These are phyloP conservation scores for Didymella pomorum DNA, from an alignment of 2,329 filamentous ascomycete species.

Conservation along the genomic window DNA sequence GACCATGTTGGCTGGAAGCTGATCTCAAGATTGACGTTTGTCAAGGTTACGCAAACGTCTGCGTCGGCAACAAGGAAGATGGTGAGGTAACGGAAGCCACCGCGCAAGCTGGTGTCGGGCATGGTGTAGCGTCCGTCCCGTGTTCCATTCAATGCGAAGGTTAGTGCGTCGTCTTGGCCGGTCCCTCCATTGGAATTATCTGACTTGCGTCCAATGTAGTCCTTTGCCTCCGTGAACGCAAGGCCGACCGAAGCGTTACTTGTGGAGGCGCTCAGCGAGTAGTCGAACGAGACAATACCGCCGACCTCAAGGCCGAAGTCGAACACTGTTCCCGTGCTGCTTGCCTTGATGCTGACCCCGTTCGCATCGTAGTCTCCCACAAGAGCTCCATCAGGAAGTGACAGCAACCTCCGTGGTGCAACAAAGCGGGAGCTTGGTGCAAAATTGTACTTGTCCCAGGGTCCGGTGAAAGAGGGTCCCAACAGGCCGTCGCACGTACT, in stretches of 20 bases:
- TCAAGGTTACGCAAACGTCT: constrained; percentile 49
- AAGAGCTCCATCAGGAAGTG: constrained; percentile 1
- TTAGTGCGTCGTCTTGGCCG: constrained; percentile 56
- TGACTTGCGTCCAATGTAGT: constrained; percentile 55
- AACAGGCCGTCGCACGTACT: constrained; percentile 2
- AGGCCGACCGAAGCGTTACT: constrained; percentile 47
- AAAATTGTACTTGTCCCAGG: constrained; percentile 8
- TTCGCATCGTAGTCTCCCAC: neutral
- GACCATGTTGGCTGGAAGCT: constrained; percentile 61
- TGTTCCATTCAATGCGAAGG: constrained; percentile 50
- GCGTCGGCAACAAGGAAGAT: constrained; percentile 53
- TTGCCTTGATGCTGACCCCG: neutral
- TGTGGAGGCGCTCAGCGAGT: constrained; percentile 50
- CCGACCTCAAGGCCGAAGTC: constrained; percentile 68
- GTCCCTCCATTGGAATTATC: constrained; percentile 53
- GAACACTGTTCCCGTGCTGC: constrained; percentile 51
- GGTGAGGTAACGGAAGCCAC: constrained; percentile 64
- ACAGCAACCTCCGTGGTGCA: neutral
- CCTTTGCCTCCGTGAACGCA: constrained; percentile 54
- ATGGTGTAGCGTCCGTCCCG: constrained; percentile 54
- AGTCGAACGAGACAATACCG: constrained; percentile 63
- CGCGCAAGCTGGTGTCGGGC: constrained; percentile 56
- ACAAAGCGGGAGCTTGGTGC: constrained; percentile 8
- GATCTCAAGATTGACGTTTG: constrained; percentile 54
- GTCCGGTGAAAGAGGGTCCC: constrained; percentile 1